These are phyloP conservation scores for Neurospora hispaniola DNA, from an alignment of 495 filamentous ascomycete genomes.

Conservation along the genomic window DNA sequence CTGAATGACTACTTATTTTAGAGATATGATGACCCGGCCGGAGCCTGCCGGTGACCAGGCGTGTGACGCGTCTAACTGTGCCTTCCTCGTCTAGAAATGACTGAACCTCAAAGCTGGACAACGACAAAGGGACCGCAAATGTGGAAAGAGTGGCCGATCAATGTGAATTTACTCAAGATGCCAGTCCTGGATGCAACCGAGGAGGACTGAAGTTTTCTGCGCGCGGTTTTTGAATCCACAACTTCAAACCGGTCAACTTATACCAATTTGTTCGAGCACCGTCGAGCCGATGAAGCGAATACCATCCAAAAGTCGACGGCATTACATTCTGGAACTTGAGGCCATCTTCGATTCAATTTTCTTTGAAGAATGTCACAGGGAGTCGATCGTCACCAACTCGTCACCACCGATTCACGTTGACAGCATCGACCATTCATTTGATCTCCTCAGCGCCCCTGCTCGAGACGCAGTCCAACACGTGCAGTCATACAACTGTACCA, in stretches of 20 bases:
- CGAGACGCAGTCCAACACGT: background rate
- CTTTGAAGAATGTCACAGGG: accelerated
- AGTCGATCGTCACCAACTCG: background rate
- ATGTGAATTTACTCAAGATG: background rate
- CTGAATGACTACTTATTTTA: background rate
- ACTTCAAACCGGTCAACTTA: background rate
- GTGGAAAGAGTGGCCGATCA: background rate
- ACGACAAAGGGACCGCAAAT: background rate
- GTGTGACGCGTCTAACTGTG: background rate
- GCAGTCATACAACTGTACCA: background rate
- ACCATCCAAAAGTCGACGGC: background rate
- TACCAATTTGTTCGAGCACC: background rate
- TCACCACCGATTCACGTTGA: background rate
- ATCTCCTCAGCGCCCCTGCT: too few relatives aligned
- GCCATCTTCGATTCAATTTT: background rate
- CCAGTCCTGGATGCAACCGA: too few relatives aligned
- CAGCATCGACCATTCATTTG: background rate
- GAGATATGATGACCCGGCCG: background rate
- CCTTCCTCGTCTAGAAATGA: background rate
- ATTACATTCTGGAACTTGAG: background rate
- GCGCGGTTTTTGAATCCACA: background rate
- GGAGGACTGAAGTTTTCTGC: background rate
- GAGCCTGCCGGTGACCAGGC: background rate
- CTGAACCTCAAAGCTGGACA: background rate
- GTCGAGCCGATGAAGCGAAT: background rate